These are phyloP conservation scores for Crassisporium funariophilum DNA, from an alignment of 768 basidiomycete species.

Conservation along the genomic window DNA sequence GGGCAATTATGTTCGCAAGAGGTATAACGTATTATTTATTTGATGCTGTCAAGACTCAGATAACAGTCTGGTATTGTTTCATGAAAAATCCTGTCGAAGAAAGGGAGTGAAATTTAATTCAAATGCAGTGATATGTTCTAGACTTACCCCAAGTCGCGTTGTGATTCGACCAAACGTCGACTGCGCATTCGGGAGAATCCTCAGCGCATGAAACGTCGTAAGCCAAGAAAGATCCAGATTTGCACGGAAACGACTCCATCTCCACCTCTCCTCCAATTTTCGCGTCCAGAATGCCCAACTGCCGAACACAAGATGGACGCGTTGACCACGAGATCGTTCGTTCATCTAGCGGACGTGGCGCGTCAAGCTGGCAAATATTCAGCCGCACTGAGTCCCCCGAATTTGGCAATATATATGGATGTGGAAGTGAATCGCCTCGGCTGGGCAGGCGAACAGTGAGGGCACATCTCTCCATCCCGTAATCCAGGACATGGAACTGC, in stretches of 20 bases:
- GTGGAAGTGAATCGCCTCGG: conserved; percentile 22
- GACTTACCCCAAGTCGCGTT: conserved; percentile 31
- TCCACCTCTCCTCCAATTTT: conserved; percentile 26
- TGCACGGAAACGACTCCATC: conserved; percentile 23
- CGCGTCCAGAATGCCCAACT: conserved; percentile 21
- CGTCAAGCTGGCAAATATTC: conserved; percentile 26
- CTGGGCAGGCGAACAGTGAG: conserved; percentile 26
- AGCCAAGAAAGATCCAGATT: conserved; percentile 26
- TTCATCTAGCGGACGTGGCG: conserved; percentile 24
- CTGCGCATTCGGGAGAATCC: conserved; percentile 19
- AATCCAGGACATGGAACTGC: conserved; percentile 30
- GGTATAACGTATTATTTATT: too few relatives aligned
- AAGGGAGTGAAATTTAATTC: neutral
- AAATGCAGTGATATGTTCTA: neutral
- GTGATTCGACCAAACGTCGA: conserved; percentile 33
- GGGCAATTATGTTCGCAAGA: too few relatives aligned
- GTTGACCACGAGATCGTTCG: conserved; percentile 23
- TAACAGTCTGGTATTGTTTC: conserved; percentile 29
- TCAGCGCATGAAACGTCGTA: conserved; percentile 29
- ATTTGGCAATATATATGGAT: conserved; percentile 22
- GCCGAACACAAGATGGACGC: conserved; percentile 20
- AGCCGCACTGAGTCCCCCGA: conserved; percentile 18
- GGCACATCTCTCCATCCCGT: conserved; percentile 32
- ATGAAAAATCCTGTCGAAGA: conserved; percentile 24
- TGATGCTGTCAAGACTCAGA: too few relatives aligned